Percentiles rank a stretch among this genome's conserved stretches.
These are phyloP conservation scores for Yamagishiella unicocca DNA, from an alignment of 139 green algal species.

Conservation along the genomic window DNA sequence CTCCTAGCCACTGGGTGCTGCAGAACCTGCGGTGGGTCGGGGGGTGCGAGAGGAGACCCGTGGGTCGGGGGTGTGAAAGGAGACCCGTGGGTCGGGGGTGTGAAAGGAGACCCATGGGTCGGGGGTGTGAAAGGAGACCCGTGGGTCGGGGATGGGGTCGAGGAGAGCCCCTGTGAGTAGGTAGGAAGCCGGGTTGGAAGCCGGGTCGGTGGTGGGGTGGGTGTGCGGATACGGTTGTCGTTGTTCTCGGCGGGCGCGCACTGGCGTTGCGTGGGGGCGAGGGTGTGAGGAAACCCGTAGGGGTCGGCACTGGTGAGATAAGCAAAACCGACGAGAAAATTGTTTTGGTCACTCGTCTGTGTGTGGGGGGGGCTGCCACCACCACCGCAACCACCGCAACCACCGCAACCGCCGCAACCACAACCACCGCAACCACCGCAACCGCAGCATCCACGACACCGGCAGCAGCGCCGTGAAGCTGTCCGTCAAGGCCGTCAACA, in stretches of 20 bases:
- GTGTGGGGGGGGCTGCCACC: not conserved
- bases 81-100: not conserved
- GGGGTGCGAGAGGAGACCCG: not conserved
- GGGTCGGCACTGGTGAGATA: too few species aligned
- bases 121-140: not conserved
- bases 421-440: too few species aligned
- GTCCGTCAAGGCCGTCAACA: conserved; percentile 1
- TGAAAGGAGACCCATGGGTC: not conserved
- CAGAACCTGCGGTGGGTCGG: conserved; percentile 17
- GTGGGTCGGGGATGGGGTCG: not conserved
- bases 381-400: not conserved
- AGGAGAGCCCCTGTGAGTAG: not conserved
- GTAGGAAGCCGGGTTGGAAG: not conserved
- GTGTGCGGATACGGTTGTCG: not conserved
- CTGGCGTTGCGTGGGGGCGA: not conserved
- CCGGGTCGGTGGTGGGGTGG: too few species aligned
- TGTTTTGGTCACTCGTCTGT: not conserved
- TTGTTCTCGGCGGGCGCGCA: not conserved
- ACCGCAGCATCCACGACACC: conserved; percentile 28
- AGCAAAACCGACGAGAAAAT: too few species aligned
- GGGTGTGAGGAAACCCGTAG: not conserved
- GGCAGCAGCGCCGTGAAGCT: conserved; percentile 31
- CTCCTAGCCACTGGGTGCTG: conserved; percentile 7
- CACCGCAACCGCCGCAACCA: not conserved
- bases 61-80: not conserved